A percentile compares a stretch with the other conserved stretches of the same genome.
phyloP scores from a whole-genome alignment of 345 rosid genomes.

The Eucalyptus sp. region DNA sequence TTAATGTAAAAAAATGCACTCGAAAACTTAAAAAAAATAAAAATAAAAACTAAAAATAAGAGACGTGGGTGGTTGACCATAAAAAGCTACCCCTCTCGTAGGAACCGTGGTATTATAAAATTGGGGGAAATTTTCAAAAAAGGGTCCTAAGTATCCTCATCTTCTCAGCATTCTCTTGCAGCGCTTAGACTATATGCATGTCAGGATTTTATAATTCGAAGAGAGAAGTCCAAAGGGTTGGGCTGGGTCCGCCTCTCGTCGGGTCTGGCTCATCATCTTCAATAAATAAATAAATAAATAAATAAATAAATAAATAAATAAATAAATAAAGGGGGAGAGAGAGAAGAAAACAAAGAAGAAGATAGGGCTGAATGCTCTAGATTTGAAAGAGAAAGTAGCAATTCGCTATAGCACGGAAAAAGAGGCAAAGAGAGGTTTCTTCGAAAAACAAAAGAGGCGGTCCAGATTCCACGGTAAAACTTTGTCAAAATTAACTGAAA shows the following conservation, averaged over 20 bases:
- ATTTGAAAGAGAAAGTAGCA: neutral
- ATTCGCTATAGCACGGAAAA: neutral
- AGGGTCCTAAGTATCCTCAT: no score
- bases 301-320: no score
- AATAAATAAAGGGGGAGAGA: no score
- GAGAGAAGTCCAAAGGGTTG: no score
- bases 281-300: no score
- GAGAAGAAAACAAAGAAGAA: neutral
- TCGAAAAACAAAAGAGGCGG: neutral
- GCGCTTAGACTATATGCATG: no score
- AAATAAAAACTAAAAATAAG: no score
- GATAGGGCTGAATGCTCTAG: neutral
- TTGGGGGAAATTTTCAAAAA: no score
- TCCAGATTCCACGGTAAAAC: neutral
- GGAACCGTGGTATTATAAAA: no score
- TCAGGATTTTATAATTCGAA: no score
- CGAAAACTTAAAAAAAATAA: no score
- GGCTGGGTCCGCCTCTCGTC: neutral
- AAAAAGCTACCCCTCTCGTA: neutral
- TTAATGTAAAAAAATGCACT: no score
- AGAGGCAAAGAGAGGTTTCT: neutral
- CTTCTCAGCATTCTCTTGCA: neutral
- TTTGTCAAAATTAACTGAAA: neutral
- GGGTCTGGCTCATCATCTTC: neutral
- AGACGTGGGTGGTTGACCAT: neutral